Conservation (phyloP, 495 filamentous ascomycete genomes). For the Daldinia grandis region DNA sequence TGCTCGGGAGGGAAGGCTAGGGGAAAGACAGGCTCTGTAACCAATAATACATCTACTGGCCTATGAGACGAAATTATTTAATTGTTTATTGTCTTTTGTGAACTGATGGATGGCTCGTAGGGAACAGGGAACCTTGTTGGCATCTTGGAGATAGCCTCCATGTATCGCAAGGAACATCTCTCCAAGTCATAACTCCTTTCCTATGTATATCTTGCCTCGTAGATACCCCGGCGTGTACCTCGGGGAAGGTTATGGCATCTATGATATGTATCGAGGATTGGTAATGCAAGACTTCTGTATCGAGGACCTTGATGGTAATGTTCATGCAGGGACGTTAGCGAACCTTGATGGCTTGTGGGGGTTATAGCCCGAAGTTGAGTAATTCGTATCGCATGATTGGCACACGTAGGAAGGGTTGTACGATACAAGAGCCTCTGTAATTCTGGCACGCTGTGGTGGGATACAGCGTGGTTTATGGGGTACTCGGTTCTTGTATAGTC, state of each 20-base stretch:
- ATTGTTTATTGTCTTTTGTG: background rate
- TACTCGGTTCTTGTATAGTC: no score
- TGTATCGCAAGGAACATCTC: background rate
- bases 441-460: background rate
- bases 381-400: background rate
- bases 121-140: background rate
- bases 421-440: background rate
- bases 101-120: background rate
- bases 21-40: background rate
- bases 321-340: conserved; percentile 5
- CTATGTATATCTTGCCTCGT: background rate
- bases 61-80: background rate
- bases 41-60: background rate
- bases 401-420: background rate
- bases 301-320: conserved; percentile 25
- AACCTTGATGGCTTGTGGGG: conserved; percentile 28
- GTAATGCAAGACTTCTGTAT: background rate
- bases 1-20: background rate
- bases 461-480: no score
- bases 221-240: background rate
- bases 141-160: background rate
- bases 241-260: background rate
- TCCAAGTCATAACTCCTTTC: background rate
- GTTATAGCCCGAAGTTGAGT: background rate
- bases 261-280: background rate